A percentile compares a stretch with the other conserved stretches of the same genome.
Evolutionary conservation across 1,139 yeast genomes (phyloP).

Genomic region (Blastobotrys aristatus): DNA sequence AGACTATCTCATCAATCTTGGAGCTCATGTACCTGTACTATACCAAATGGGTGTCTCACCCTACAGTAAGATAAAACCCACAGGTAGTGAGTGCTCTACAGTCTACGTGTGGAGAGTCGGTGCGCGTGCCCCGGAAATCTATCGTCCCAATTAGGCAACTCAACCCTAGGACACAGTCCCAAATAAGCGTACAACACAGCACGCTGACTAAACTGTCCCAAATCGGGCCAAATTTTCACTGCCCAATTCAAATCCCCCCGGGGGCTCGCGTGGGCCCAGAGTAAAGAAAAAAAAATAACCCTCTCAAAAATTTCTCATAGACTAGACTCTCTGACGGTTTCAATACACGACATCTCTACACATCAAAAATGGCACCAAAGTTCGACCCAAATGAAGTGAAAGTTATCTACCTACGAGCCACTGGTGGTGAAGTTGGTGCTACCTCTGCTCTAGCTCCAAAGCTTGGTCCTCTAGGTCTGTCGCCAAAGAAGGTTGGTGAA

Average conservation of each 20-base stretch:
- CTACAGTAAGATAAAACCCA: too few species aligned
- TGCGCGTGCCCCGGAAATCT: not conserved
- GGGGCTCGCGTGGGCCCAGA: too few species aligned
- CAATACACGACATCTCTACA: not conserved
- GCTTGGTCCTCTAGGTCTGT: slow-evolving; percentile 99
- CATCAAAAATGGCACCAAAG: slow-evolving; percentile 33
- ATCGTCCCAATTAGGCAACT: not conserved
- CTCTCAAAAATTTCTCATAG: not conserved
- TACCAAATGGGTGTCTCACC: too few species aligned
- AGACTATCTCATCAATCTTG: too few species aligned
- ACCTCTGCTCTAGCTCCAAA: slow-evolving; percentile 99
- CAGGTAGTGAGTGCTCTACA: too few species aligned
- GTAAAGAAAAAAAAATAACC: not conserved
- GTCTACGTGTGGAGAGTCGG: not conserved
- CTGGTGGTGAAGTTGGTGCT: slow-evolving; percentile 99
- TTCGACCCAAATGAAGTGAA: slow-evolving; percentile 98
- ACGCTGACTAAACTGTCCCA: not conserved
- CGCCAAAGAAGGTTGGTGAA: slow-evolving; percentile 99
- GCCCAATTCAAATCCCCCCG: not conserved
- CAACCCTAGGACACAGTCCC: not conserved
- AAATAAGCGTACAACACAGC: not conserved
- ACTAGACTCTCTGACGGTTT: not conserved
- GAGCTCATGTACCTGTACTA: too few species aligned
- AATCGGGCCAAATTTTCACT: not conserved
- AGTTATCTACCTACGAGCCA: slow-evolving; percentile 98